phyloP scores from a whole-genome alignment of 345 rosid genomes.

The Eutrema japonicum region DNA sequence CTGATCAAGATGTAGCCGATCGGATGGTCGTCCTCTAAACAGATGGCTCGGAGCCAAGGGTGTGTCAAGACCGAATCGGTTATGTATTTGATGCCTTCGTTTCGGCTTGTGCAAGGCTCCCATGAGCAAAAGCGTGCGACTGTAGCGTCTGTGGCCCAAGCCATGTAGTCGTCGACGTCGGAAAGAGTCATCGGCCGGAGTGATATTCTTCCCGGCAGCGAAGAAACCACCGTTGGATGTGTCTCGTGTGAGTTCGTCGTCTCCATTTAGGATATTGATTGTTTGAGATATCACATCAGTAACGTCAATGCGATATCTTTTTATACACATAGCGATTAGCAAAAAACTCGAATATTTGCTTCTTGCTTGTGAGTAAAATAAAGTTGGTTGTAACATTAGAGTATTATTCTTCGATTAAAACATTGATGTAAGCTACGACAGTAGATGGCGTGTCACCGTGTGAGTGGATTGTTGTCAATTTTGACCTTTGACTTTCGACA shows the following conservation, averaged over 20 bases:
- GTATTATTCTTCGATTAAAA: neutral
- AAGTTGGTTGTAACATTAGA: neutral
- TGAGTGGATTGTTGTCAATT: neutral
- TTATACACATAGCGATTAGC: neutral
- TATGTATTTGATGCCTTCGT: constrained; percentile 54
- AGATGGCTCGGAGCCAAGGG: constrained; percentile 68
- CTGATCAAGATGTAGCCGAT: constrained; percentile 58
- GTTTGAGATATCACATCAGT: constrained; percentile 24
- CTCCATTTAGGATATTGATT: constrained; percentile 12
- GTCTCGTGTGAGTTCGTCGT: constrained; percentile 14
- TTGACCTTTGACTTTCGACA: constrained; percentile 29
- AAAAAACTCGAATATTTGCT: neutral
- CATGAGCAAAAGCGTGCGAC: constrained; percentile 57
- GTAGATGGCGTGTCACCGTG: neutral
- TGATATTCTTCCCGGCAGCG: constrained; percentile 37
- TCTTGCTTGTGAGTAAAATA: constrained; percentile 6
- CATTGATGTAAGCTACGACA: neutral
- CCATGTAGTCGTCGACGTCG: constrained; percentile 69
- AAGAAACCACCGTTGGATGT: constrained; percentile 6
- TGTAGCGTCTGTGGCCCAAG: constrained; percentile 58
- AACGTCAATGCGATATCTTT: constrained; percentile 11
- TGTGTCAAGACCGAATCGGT: constrained; percentile 46
- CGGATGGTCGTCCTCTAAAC: constrained; percentile 49
- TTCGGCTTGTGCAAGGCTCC: constrained; percentile 56
- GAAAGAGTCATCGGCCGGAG: constrained; percentile 50